These are phyloP conservation scores for Lentinula raphanica DNA, from an alignment of 768 basidiomycete genomes.

Conservation along the genomic window DNA sequence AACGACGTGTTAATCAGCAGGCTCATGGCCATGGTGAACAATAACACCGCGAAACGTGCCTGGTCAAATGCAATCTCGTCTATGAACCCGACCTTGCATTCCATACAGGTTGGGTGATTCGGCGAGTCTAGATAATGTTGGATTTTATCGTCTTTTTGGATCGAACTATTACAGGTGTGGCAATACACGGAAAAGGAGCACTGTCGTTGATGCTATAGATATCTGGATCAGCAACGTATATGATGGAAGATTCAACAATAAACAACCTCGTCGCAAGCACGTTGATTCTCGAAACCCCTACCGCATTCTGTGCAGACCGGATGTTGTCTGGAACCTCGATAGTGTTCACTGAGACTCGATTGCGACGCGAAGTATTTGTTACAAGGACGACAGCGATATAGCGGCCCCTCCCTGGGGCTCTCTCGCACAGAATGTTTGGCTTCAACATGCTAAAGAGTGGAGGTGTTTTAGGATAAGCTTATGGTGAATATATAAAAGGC, in stretches of 20 bases:
- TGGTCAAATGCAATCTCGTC: not conserved
- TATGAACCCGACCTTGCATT: not conserved
- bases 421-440: not conserved
- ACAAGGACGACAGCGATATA: not conserved
- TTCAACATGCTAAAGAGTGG: not conserved
- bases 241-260: no score
- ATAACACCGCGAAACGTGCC: not conserved
- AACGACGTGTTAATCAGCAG: not conserved
- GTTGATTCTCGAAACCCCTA: not conserved
- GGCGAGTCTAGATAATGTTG: not conserved
- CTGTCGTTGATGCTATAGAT: not conserved
- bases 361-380: not conserved
- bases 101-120: not conserved
- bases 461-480: not conserved
- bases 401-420: no score
- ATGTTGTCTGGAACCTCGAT: conserved; percentile 1
- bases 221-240: not conserved
- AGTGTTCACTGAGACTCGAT: not conserved
- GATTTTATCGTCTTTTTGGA: not conserved
- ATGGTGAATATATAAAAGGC: not conserved
- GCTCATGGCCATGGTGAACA: not conserved
- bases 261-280: not conserved
- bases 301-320: not conserved
- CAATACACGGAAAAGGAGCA: not conserved
- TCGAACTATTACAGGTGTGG: not conserved